Evolutionary conservation across 2,329 filamentous ascomycete species (phyloP), one percentile per base, ranked within the genome.

Genomic region (Fusarium sp.): DNA sequence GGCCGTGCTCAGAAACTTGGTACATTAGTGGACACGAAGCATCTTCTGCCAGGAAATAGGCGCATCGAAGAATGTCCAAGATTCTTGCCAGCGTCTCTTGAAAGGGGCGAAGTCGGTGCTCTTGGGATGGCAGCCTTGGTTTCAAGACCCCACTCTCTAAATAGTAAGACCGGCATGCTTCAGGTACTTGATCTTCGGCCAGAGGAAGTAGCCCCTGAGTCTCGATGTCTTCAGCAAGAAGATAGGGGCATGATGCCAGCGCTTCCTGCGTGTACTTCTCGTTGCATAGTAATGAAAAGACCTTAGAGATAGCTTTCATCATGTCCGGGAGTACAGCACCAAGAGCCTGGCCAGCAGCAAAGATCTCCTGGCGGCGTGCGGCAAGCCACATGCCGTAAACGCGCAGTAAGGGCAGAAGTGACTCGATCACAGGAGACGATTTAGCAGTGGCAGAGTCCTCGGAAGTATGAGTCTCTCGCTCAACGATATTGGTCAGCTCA

Each of bases 401-500:
- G n/a, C 87, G 84, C 54, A 87, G 75, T 16, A 87, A 79, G 2
- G 85, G 84, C 7, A 89, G 75, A n/a, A 85, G 77, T n/a, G 78
- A 82, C 61, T 80, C 80, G 16, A 84, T 74, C 9, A 78, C 71
- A 11, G 80, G 69, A 13, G 79, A 80, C 44, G 83, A 80, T 56
- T 78, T 70, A 13, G 70, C 63, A 18, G 48, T 76, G 34, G 77
- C 69, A 7, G 61, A 57, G 22, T 73, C 67, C 16, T 75, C 72
- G 14, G 72, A 59, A 40, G 63, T 63, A 16, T 69, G 61, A 12
- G 73, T 75, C 42, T 75, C 65, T 4, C 65, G 59, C 8, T 74
- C 67, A 44, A 72, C 67, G n/a, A 76, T 67, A 77, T 89, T 85
- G 58, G 89, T 86, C 5, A 97, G 83, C 72, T 94, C 91, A n/a